Evolutionary conservation across 2,329 filamentous ascomycete species (phyloP), one percentile per base, ranked within the genome.

Genomic region (Beauveria medogensis): DNA sequence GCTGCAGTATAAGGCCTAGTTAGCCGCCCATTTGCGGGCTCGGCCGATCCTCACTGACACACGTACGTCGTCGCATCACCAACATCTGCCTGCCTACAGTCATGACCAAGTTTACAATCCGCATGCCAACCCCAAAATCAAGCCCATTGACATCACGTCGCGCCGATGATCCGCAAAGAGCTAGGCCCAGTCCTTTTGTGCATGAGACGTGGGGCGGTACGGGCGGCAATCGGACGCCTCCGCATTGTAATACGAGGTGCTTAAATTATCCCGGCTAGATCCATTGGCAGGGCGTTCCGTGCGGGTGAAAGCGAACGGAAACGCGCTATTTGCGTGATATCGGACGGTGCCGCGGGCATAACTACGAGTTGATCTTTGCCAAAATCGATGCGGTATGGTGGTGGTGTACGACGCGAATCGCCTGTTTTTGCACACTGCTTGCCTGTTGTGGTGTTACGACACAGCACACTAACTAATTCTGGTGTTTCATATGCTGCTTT

Each of bases 191-290:
- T 48, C 55, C 43, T 30, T 48, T 20, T 41, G 20, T 41, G 55
- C 55, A 57, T 57, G 44, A 41, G 44, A 50, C 55, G 55, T 57
- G 55, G 55, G 55, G 55, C 55, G 46, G 44, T 50, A 57, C 55
- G 55, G 44, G 44, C 44, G 55, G 55, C 55, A 57, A 57, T 57
- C 55, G 55, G 46, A 57, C 55, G 55, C 55, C 55, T 57, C 55
- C 55, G 55, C 55, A 57, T 41, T 57, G 55, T 40, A 57, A 57
- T 57, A 57, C 55, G 55, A 57, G 55, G 55, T 57, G 40, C 41
- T 47, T 16, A 46, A 26, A 34, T 47, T 30, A 57, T 48, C 55
- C 55, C 30, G 46, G 55, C 46, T n/a, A 40, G 55, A 50, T 57
- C 55, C 55, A 57, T 57, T 40, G 44, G 6, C 18, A 50, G 44